Percentiles rank a stretch among this genome's conserved stretches.
Conservation (phyloP, 192 early-diverging fungal genomes). For the Pilobolus umbonatus region DNA sequence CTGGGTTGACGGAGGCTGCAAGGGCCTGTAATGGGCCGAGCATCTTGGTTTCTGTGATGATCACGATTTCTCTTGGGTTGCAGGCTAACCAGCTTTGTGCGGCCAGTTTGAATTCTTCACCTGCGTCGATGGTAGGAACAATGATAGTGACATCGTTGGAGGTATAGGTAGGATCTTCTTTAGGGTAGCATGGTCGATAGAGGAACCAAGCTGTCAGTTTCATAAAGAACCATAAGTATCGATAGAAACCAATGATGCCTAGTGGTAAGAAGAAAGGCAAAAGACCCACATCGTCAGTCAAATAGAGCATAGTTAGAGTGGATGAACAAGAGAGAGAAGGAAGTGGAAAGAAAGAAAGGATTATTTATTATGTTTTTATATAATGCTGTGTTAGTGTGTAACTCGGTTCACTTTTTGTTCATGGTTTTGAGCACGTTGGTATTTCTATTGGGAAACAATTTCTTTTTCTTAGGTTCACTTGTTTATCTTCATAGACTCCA, state of each 20-base stretch:
- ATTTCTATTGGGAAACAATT: too few species aligned
- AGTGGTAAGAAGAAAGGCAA: conserved; percentile 66
- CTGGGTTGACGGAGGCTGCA: conserved; percentile 55
- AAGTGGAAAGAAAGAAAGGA: conserved; percentile 1
- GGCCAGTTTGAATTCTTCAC: conserved; percentile 67
- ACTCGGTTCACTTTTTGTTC: too few species aligned
- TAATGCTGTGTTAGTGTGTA: not conserved
- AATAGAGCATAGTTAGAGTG: conserved; percentile 50
- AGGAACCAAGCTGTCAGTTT: conserved; percentile 57
- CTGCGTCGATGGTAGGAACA: conserved; percentile 74
- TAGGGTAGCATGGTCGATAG: conserved; percentile 57
- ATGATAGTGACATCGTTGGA: conserved; percentile 64
- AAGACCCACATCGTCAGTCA: conserved; percentile 54
- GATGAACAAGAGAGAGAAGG: conserved; percentile 1
- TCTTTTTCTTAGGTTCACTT: too few species aligned
- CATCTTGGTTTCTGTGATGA: conserved; percentile 60
- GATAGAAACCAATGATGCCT: conserved; percentile 67
- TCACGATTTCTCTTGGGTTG: conserved; percentile 67
- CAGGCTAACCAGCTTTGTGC: conserved; percentile 56
- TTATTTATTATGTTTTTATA: not conserved
- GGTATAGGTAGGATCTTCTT: conserved; percentile 50
- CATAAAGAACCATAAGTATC: conserved; percentile 67
- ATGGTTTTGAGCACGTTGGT: too few species aligned
- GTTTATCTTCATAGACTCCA: too few species aligned
- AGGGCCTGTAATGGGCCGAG: conserved; percentile 47